Evolutionary conservation across 495 filamentous ascomycete species (phyloP).

Genomic region (Xylaria castorea): DNA sequence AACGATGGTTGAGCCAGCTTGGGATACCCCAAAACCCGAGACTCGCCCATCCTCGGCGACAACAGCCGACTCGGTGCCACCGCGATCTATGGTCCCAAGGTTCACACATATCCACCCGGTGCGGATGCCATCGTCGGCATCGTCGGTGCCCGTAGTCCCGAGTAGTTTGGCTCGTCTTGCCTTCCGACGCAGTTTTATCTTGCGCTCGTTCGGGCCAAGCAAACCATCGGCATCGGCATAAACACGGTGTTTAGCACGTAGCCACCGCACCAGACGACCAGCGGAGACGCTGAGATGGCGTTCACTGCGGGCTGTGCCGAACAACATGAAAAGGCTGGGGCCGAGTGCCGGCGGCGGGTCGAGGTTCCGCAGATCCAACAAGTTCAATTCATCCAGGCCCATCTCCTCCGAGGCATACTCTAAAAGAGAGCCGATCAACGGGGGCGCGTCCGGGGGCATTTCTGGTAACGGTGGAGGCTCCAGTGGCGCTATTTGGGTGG

Average conservation of each 20-base stretch:
- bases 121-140: slow-evolving; percentile 77
- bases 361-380: slow-evolving; percentile 82
- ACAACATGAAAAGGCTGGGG: slow-evolving; percentile 85
- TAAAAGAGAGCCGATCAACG: slow-evolving; percentile 74
- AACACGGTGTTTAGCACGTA: slow-evolving; percentile 74
- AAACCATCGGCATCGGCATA: slow-evolving; percentile 83
- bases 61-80: slow-evolving; percentile 50
- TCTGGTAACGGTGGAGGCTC: slow-evolving; percentile 74
- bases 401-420: slow-evolving; percentile 79
- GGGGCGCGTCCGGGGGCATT: slow-evolving; percentile 74
- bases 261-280: slow-evolving; percentile 85
- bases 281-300: slow-evolving; percentile 93
- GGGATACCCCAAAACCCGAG: slow-evolving; percentile 78
- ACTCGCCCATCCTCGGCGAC: slow-evolving; percentile 53
- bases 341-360: slow-evolving; percentile 89
- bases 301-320: slow-evolving; percentile 91
- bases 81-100: slow-evolving; percentile 69
- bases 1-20: slow-evolving; percentile 67
- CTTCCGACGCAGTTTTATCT: slow-evolving; percentile 80
- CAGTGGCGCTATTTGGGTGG: slow-evolving; percentile 57
- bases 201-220: slow-evolving; percentile 88
- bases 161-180: slow-evolving; percentile 79
- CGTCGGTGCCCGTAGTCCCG: slow-evolving; percentile 55
- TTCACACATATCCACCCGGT: slow-evolving; percentile 98
- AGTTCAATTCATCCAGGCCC: slow-evolving; percentile 76